Evolutionary conservation across 2,329 filamentous ascomycete species (phyloP), one percentile per base, ranked within the genome.

Genomic region (Penicillium vulpinum): DNA sequence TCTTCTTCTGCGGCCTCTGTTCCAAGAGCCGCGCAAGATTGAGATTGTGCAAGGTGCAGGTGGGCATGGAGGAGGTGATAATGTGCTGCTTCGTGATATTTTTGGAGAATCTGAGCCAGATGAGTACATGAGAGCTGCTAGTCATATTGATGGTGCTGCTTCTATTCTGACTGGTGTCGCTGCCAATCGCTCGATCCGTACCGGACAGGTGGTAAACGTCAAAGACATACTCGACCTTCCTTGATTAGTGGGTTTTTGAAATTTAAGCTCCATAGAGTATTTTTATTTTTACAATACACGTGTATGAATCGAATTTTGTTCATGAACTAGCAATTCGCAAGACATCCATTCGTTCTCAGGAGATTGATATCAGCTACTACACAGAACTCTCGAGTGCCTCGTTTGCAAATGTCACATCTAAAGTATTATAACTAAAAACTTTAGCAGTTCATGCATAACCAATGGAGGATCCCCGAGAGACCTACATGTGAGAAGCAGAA

Each of bases 131-230:
- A 74, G 83, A 1, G 83, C 83, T 0, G 84, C 84, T 2, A 83
- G 79, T 56, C 83, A 86, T 64, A 64, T 86, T 4, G 83, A 86
- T 57, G 84, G 84, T 0, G 84, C 83, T 0, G 71, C 82, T 53
- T 85, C 83, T 0, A 85, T 86, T 33, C 60, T 86, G 54, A 85
- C 83, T 0, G 84, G 84, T 0, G 84, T 86, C 47, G 83, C 82
- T 5, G 83, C 83, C 0, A 86, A 86, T 54, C 74, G 73, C 57
- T 85, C 83, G 0, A 83, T 86, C 22, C 78, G 78, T 0, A 85
- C 81, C 0, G 83, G 83, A 0, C 78, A 84, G 57, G 80, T 82
- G 0, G 79, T 87, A 0, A 80, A 79, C 35, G 81, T 86, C 0
- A 80, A 84, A 48, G 83, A 85, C 58, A 56, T 74, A 11, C 40